phyloP scores from a whole-genome alignment of 805 yeast species.

The Myxozyma sirexii region DNA sequence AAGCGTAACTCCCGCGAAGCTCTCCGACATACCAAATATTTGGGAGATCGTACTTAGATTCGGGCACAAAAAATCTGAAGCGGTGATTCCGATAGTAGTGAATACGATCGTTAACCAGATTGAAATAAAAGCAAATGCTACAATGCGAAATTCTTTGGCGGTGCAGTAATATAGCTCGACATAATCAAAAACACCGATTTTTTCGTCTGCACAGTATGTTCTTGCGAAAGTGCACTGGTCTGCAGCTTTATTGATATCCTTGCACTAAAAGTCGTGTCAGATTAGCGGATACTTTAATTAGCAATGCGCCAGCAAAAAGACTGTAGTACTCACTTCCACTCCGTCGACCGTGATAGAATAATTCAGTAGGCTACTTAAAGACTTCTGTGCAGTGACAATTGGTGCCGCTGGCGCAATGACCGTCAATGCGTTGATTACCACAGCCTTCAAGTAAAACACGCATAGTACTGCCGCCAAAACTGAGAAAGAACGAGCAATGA shows the following conservation, averaged over 20 bases:
- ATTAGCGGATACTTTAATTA: background rate
- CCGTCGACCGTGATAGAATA: no score
- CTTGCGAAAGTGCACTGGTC: constrained; percentile 35
- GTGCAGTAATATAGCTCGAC: constrained; percentile 36
- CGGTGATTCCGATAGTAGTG: constrained; percentile 70
- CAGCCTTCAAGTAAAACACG: no score
- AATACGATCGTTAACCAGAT: constrained; percentile 52
- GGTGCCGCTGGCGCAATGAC: no score
- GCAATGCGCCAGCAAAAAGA: no score
- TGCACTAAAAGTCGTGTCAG: constrained; percentile 14
- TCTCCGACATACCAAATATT: constrained; percentile 65
- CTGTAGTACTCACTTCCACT: no score
- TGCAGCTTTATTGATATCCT: constrained; percentile 17
- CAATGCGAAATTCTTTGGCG: background rate
- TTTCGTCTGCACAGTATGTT: constrained; percentile 26
- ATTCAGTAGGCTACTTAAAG: no score
- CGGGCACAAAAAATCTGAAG: constrained; percentile 82
- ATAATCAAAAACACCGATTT: constrained; percentile 31
- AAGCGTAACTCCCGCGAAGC: constrained; percentile 75
- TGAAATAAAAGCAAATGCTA: constrained; percentile 31
- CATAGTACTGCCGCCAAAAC: no score
- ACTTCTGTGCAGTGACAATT: no score
- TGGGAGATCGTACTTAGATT: constrained; percentile 69
- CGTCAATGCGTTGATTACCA: no score
- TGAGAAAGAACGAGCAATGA: no score